Base-by-base conservation (phyloP, 495 filamentous ascomycete genomes). In the Penicillium dipodomyicola region DNA sequence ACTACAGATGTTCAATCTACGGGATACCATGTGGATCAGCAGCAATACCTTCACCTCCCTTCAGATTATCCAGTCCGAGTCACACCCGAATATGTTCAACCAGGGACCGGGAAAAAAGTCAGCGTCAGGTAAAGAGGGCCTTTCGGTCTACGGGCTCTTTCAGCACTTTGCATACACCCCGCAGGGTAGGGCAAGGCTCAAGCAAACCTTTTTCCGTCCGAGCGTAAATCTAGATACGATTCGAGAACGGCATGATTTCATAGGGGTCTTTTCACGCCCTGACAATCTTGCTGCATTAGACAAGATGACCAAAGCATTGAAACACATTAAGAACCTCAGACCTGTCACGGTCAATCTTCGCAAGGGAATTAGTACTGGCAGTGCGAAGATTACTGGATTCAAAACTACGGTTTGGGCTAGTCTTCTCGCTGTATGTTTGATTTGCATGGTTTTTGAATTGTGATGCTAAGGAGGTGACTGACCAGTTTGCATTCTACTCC, bases 101-200 rank as follows among this genome's bases (percentile, higher is more conserved):
- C 89, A 91, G 70, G 90, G 89, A 2, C 86, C 88, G 12, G 83
- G 80, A 11, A 84, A 73, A 58, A 84, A 81, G 6, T 78, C 80
- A 8, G 86, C 87, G 0, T 87, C 86, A 14, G 82, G 86, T 0
- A 97, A 96, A 67, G 91, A 97, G 68, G 87, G 85, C 8, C 80
- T 97, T n/a, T 96, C 92, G 2, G 72, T 98, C 1, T 95, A 88
- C 59, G 94, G 92, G 4, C 77, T 95, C 12, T 91, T 95, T 58
- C 83, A 87, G 42, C 80, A 87, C 39, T 76, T 93, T 56, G 88
- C 95, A 41, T 82, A 80, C 32, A 96, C 90, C 2, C 85, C 90
- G 6, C 90, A 96, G 62, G 94, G 95, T 2, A 90, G 86, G 62
- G 68, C 75, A 23, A 83, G 81, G 46, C 79, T 98, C 4, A 85